Evolutionary conservation across 2,329 filamentous ascomycete genomes (phyloP), one percentile per base, ranked within the genome.

Genomic region (Emmonsiellopsis sp.): DNA sequence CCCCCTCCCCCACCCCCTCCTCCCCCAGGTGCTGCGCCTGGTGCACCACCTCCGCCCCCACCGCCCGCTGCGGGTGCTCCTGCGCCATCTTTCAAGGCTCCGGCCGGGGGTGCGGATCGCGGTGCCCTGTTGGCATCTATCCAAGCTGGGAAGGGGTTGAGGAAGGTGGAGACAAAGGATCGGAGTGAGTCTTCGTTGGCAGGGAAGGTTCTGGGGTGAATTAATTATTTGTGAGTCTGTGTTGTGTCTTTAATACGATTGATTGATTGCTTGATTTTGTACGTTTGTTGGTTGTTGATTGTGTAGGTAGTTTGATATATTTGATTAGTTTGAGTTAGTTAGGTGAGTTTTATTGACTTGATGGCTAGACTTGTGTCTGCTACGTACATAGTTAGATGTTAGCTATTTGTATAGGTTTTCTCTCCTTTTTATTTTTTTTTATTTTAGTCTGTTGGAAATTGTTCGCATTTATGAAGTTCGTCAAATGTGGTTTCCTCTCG

Each of bases 121-220:
- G 75, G 79, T 56, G 81, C 83, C 1, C 78, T 98, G 64, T 70
- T 98, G 58, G 84, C 84, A 55, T 83, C 95, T 67, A 97, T 98
- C 57, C 84, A 92, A 66, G 73, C 82, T 57, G 92, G 93, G 43
- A 90, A 71, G 70, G 71, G 83, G 2, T 74, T 98, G 66, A 90
- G 80, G 76, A 97, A 97, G 78, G 89, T 90, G 26, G 76, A 85
- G 68, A 97, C 93, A 1, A 91, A 89, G 70, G 93, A 98, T 70
- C 85, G 84, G 69, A 96, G 91, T 70, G 71, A 63, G 47, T 80
- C 88, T 50, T 70, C 83, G 51, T 77, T 84, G 54, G 87, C 89
- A 20, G 92, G 92, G n/a, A 81, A 83, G 56, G 91, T 96, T 55
- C 62, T 82, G 58, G 66, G 55, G 55, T 20, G 13, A 9, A n/a